Evolutionary conservation across 164 flowering plant genomes (phyloP).

Genomic region (Dillenia suffruticosa): DNA sequence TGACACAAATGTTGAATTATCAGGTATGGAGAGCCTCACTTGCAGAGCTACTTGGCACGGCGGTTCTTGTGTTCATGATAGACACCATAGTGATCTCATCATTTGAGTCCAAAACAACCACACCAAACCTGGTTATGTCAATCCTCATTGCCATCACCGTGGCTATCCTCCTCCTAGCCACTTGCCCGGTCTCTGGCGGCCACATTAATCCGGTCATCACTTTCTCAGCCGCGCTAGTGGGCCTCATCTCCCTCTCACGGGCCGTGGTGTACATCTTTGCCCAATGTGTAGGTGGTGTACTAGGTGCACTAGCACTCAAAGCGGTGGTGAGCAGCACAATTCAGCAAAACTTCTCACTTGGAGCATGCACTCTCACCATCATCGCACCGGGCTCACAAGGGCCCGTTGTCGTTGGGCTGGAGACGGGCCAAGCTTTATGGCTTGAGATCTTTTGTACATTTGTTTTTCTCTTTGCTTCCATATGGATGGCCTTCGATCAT

Average conservation of each 20-base stretch:
- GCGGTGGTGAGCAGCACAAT: slow-evolving; percentile 36
- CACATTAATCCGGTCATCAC: slow-evolving; percentile 52
- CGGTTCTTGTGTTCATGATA: too few species aligned
- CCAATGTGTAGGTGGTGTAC: slow-evolving; percentile 44
- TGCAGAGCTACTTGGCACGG: too few species aligned
- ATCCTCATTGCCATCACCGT: slow-evolving; percentile 25
- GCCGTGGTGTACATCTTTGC: slow-evolving; percentile 47
- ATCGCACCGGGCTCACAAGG: slow-evolving; percentile 43
- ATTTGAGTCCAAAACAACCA: slow-evolving; percentile 23
- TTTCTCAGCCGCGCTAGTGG: slow-evolving; percentile 39
- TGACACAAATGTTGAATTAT: too few species aligned
- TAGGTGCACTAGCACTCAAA: slow-evolving; percentile 52
- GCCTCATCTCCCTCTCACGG: slow-evolving; percentile 44
- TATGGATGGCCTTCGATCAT: slow-evolving; percentile 48
- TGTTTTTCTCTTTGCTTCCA: slow-evolving; percentile 38
- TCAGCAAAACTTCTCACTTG: slow-evolving; percentile 38
- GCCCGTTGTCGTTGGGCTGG: slow-evolving; percentile 29
- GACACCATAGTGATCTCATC: slow-evolving; percentile 19
- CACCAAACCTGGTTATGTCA: slow-evolving; percentile 40
- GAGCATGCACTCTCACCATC: slow-evolving; percentile 49
- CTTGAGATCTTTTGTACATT: slow-evolving; percentile 51
- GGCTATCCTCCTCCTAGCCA: slow-evolving; percentile 45
- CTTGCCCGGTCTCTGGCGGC: slow-evolving; percentile 54
- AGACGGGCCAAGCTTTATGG: slow-evolving; percentile 36
- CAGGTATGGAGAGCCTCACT: too few species aligned